Evolutionary conservation across 176 grass and related monocot species (phyloP).

Genomic region (Oryza nivara): DNA sequence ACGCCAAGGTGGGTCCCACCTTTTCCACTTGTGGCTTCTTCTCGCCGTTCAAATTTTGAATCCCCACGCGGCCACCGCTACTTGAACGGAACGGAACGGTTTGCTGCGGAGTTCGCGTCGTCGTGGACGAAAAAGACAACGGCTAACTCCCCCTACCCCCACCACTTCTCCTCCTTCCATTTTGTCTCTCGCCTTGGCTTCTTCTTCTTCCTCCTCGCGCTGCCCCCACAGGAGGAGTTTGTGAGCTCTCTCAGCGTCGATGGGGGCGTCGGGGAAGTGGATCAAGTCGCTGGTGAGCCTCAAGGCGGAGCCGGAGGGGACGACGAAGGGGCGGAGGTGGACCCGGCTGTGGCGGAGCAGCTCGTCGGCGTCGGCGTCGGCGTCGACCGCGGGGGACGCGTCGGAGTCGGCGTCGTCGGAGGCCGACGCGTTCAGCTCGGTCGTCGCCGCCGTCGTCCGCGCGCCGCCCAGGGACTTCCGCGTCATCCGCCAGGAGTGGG

Average conservation of each 20-base stretch:
- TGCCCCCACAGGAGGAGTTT: background rate
- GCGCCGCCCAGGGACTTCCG: constrained; percentile 71
- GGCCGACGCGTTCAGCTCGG: constrained; percentile 50
- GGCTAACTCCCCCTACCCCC: constrained; percentile 31
- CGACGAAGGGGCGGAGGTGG: constrained; percentile 62
- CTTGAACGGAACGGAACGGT: background rate
- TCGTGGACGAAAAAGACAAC: constrained; percentile 55
- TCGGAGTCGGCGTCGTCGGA: constrained; percentile 52
- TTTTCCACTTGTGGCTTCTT: constrained; percentile 39
- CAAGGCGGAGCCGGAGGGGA: constrained; percentile 42
- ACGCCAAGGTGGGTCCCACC: background rate
- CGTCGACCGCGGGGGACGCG: constrained; percentile 26
- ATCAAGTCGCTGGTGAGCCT: constrained; percentile 66
- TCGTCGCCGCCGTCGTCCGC: constrained; percentile 61
- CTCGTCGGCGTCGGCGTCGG: constrained; percentile 43
- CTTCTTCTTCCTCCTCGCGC: background rate
- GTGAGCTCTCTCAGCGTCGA: constrained; percentile 16
- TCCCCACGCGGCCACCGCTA: constrained; percentile 6
- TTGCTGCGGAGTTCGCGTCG: background rate
- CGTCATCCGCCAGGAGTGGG: constrained; percentile 68
- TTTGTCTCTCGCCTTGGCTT: constrained; percentile 30
- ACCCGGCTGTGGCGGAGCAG: constrained; percentile 58
- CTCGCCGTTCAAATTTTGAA: constrained; percentile 63
- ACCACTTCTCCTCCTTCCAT: background rate
- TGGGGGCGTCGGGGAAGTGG: constrained; percentile 78